These are phyloP conservation scores for Cichorium intybus DNA, from an alignment of 140 eudicot species.

Conservation along the genomic window DNA sequence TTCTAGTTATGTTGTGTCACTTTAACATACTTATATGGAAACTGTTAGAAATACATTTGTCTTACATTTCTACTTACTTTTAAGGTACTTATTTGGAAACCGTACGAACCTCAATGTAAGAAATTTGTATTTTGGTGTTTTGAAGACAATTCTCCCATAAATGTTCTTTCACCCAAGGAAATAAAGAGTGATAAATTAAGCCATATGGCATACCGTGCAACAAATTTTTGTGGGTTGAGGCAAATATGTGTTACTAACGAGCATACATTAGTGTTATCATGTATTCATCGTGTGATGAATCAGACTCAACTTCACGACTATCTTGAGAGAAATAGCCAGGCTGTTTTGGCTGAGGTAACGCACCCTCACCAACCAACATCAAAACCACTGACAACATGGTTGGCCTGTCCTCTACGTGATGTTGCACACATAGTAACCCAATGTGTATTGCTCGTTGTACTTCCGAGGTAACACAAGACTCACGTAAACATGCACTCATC, in stretches of 20 bases:
- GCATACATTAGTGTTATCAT: constrained; percentile 8
- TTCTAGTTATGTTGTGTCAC: no score
- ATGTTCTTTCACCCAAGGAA: no score
- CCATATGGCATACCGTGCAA: no score
- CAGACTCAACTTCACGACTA: background rate
- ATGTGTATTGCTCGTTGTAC: constrained; percentile 24
- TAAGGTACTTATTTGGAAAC: no score
- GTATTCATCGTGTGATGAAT: background rate
- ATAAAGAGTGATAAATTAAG: no score
- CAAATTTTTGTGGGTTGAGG: no score
- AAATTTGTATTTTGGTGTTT: no score
- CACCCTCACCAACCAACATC: constrained; percentile 5
- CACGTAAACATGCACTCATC: background rate
- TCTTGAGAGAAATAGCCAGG: background rate
- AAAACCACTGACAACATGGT: constrained; percentile 15
- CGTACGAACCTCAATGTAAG: no score
- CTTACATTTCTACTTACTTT: no score
- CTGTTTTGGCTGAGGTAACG: background rate
- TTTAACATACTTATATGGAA: no score
- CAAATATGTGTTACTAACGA: constrained; percentile 5
- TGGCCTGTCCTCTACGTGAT: constrained; percentile 17
- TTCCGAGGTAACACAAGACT: constrained; percentile 3
- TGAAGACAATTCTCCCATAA: no score
- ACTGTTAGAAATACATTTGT: no score
- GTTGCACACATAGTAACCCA: constrained; percentile 15